A percentile compares a stretch with the other conserved stretches of the same genome.
These are phyloP conservation scores for Thyridium curvatum DNA, from an alignment of 2,329 filamentous ascomycete genomes.

Conservation along the genomic window DNA sequence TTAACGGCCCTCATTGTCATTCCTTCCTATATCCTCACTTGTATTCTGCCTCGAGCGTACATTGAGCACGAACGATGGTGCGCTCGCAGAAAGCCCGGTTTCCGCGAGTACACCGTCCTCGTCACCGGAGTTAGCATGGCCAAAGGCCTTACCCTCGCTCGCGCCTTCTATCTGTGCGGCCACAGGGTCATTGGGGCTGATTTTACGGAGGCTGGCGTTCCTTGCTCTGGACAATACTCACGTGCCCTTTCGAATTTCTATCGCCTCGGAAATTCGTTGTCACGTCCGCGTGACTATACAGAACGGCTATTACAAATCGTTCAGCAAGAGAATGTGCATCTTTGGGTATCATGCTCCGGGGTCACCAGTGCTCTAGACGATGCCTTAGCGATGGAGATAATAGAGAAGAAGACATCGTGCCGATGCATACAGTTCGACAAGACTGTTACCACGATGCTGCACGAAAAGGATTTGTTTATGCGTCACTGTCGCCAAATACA, in stretches of 20 bases:
- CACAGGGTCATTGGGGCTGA: slow-evolving; percentile 70
- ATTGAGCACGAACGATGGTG: no score
- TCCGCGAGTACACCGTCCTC: slow-evolving; percentile 43
- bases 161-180: slow-evolving; percentile 56
- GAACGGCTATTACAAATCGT: slow-evolving; percentile 52
- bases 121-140: slow-evolving; percentile 69
- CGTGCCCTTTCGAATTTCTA: slow-evolving; percentile 49
- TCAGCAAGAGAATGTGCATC: slow-evolving; percentile 51
- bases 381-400: slow-evolving; percentile 53
- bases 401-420: slow-evolving; percentile 52
- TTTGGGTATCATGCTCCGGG: slow-evolving; percentile 73
- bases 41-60: no score
- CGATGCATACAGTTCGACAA: slow-evolving; percentile 58
- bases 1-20: no score
- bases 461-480: slow-evolving; percentile 62
- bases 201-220: slow-evolving; percentile 34
- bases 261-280: slow-evolving; percentile 23
- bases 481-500: slow-evolving; percentile 46
- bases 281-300: slow-evolving; percentile 39
- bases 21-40: no score
- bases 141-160: slow-evolving; percentile 62
- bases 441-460: slow-evolving; percentile 46
- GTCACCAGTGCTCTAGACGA: slow-evolving; percentile 61
- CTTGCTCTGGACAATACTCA: slow-evolving; percentile 52
- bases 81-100: no score